phyloP scores from a whole-genome alignment of 257 asterid genomes.

The Solanum chiquidenum region DNA sequence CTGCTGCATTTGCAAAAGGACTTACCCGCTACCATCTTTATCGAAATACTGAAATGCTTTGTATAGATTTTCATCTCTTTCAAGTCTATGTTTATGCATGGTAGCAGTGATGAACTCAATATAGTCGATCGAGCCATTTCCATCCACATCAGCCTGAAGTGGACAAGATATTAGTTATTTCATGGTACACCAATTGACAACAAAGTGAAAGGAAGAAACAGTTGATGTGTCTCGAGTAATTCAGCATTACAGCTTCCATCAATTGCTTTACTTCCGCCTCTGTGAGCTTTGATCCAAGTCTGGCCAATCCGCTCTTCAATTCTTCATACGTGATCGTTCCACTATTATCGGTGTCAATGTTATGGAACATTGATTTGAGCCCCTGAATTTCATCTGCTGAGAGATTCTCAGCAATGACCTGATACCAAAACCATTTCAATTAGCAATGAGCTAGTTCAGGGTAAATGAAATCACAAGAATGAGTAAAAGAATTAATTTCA shows the following conservation, averaged over 20 bases:
- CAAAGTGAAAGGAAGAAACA: background rate
- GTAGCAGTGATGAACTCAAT: constrained; percentile 82
- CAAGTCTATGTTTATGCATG: constrained; percentile 80
- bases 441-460: background rate
- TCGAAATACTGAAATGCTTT: constrained; percentile 71
- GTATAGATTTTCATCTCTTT: constrained; percentile 61
- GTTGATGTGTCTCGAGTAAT: background rate
- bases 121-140: constrained; percentile 76
- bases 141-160: constrained; percentile 81
- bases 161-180: background rate
- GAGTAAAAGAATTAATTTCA: background rate
- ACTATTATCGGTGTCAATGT: constrained; percentile 72
- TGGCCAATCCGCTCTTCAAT: constrained; percentile 60
- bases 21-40: constrained; percentile 75
- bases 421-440: background rate
- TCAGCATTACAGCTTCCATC: constrained; percentile 71
- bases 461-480: background rate
- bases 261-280: constrained; percentile 77
- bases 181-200: background rate
- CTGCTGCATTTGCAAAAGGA: background rate
- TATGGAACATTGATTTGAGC: constrained; percentile 67
- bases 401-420: constrained; percentile 86
- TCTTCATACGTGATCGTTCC: constrained; percentile 82
- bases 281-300: constrained; percentile 75
- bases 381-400: constrained; percentile 76